Conservation (phyloP, 2,329 filamentous ascomycete genomes). For the Colletotrichum melonis region DNA sequence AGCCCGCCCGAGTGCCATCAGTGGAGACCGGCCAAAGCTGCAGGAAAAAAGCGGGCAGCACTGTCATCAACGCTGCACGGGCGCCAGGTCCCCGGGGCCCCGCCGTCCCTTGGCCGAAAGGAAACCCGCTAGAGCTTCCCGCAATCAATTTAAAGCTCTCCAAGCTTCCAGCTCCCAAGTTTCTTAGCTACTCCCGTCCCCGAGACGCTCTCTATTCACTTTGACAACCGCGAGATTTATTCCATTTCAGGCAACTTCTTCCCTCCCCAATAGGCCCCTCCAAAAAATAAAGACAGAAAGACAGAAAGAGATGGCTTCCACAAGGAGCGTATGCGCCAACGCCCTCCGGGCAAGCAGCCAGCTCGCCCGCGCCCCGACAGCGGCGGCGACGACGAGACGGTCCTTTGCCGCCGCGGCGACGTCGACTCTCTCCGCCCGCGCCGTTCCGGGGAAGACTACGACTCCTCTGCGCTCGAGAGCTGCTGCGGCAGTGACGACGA, state of each 20-base stretch:
- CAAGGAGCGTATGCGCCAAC: not conserved
- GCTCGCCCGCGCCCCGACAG: not conserved
- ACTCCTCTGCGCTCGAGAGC: not conserved
- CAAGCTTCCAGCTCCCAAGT: not conserved
- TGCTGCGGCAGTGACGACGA: not conserved
- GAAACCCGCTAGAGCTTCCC: not conserved
- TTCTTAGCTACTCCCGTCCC: not conserved
- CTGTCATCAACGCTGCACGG: not conserved
- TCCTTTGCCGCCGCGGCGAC: slow-evolving; percentile 1
- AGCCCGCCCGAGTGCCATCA: not conserved
- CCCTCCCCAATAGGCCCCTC: not conserved
- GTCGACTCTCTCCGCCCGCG: not conserved
- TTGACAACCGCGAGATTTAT: not conserved
- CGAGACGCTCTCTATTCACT: not conserved
- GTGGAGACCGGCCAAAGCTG: not conserved
- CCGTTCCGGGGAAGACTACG: not conserved
- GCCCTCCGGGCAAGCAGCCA: slow-evolving; percentile 5
- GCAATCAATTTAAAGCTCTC: not conserved
- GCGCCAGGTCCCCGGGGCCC: not conserved
- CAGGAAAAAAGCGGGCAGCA: not conserved
- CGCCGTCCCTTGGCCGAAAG: not conserved
- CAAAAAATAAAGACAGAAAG: not conserved
- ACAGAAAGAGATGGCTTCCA: slow-evolving; percentile 4
- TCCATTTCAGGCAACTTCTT: not conserved
- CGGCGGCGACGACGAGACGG: slow-evolving; percentile 9